phyloP scores from a whole-genome alignment of 108 stramenopile genomes.

The Nannochloropsis salina region DNA sequence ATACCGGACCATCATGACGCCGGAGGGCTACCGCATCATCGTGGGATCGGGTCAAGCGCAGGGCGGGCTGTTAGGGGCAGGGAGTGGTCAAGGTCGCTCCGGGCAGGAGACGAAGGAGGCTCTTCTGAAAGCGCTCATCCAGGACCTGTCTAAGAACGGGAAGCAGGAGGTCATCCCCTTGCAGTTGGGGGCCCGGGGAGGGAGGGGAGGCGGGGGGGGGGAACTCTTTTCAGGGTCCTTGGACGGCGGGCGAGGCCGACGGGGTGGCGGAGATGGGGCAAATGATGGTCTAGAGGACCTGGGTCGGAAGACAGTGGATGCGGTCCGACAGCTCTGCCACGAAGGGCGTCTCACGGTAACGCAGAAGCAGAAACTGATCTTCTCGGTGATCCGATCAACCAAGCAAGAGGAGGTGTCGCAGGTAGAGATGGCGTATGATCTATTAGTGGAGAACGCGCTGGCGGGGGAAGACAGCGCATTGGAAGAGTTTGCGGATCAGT shows the following conservation, averaged over 20 bases:
- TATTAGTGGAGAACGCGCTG: slow-evolving; percentile 12
- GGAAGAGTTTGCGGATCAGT: background rate
- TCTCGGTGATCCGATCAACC: slow-evolving; percentile 9
- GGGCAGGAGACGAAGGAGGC: slow-evolving; percentile 5
- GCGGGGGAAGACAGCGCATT: background rate
- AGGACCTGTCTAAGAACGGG: background rate
- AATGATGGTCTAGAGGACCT: background rate
- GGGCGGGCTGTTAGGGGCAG: background rate
- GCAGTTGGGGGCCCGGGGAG: background rate
- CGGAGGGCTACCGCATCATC: background rate
- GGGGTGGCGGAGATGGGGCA: background rate
- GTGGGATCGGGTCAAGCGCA: background rate
- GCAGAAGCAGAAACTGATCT: background rate
- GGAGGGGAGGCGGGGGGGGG: background rate
- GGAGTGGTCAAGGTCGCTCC: background rate
- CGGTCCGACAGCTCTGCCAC: background rate
- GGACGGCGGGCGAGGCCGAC: background rate
- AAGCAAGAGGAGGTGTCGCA: slow-evolving; percentile 7
- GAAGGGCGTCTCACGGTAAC: background rate
- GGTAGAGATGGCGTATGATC: background rate
- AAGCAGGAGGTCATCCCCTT: background rate
- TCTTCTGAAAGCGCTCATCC: background rate
- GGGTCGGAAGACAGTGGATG: background rate
- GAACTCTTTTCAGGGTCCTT: background rate
- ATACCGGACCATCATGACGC: background rate